These are phyloP conservation scores for Tuber melanosporum DNA, from an alignment of 495 filamentous ascomycete genomes.

Conservation along the genomic window DNA sequence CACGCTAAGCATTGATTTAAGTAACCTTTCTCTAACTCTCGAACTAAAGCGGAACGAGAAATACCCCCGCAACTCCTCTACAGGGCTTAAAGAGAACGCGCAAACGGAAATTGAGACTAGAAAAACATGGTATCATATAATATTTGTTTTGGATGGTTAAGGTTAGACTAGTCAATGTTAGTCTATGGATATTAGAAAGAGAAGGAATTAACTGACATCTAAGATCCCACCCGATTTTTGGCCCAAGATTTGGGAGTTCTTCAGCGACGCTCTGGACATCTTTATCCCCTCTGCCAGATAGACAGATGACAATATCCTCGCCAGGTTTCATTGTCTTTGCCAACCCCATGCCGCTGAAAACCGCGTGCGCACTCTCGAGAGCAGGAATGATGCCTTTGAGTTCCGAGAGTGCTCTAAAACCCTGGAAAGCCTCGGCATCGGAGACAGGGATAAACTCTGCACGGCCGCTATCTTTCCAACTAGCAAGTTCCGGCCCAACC, in stretches of 20 bases:
- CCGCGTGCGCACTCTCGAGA: constrained; percentile 85
- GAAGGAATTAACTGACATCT: constrained; percentile 47
- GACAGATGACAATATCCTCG: constrained; percentile 87
- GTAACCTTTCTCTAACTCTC: not conserved
- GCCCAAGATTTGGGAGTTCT: constrained; percentile 79
- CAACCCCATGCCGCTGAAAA: constrained; percentile 78
- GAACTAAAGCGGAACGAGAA: not conserved
- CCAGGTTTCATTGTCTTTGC: constrained; percentile 87
- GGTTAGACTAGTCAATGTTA: not conserved
- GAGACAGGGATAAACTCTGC: constrained; percentile 88
- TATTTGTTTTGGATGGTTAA: not conserved
- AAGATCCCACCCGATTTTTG: constrained; percentile 93
- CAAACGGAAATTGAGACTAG: not conserved
- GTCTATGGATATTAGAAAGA: not conserved
- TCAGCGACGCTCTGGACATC: constrained; percentile 98
- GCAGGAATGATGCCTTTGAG: constrained; percentile 95
- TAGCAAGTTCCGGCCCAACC: constrained; percentile 83
- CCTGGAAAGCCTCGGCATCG: constrained; percentile 80
- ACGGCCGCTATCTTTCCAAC: constrained; percentile 82
- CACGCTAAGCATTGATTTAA: not conserved
- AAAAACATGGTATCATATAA: not conserved
- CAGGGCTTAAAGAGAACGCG: not conserved
- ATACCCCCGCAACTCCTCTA: no score
- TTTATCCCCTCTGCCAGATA: constrained; percentile 91
- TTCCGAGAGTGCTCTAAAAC: constrained; percentile 76